These are phyloP conservation scores for Boletus sensibilis DNA, from an alignment of 768 basidiomycete species.

Conservation along the genomic window DNA sequence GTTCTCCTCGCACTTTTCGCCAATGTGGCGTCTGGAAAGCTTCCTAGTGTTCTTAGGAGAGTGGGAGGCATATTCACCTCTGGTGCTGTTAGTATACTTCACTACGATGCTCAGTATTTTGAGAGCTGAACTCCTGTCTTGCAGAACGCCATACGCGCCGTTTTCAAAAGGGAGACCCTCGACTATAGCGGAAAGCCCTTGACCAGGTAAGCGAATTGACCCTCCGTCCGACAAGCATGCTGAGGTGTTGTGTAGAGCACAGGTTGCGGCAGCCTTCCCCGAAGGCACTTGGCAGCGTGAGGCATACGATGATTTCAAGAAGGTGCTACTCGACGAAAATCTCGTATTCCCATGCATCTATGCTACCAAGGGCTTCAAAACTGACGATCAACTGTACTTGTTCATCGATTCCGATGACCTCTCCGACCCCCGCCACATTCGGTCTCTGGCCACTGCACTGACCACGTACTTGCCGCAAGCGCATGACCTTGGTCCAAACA, in stretches of 20 bases:
- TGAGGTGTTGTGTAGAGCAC: constrained; percentile 8
- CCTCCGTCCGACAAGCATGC: neutral
- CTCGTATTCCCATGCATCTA: constrained; percentile 24
- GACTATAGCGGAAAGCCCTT: constrained; percentile 12
- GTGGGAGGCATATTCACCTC: constrained; percentile 1
- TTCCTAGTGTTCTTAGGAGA: constrained; percentile 8
- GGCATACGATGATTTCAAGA: constrained; percentile 20
- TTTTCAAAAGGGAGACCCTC: neutral
- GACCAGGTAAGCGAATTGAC: constrained; percentile 9
- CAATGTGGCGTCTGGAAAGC: constrained; percentile 10
- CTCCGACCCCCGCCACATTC: constrained; percentile 21
- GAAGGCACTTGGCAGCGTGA: constrained; percentile 20
- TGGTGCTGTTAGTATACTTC: constrained; percentile 5
- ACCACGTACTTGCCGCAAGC: constrained; percentile 16
- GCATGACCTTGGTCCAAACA: constrained; percentile 19
- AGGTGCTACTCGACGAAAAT: constrained; percentile 22
- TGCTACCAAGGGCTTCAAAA: constrained; percentile 24
- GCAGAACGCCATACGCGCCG: constrained; percentile 3
- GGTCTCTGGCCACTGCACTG: constrained; percentile 16
- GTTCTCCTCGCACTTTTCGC: constrained; percentile 16
- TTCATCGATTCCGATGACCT: constrained; percentile 26
- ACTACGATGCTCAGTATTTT: neutral
- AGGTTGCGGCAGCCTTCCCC: constrained; percentile 10
- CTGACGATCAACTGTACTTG: constrained; percentile 20
- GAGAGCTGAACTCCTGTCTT: neutral